Evolutionary conservation across 1,284 basidiomycete species (phyloP), one percentile per base, ranked within the genome.

Genomic region (Leccinum subrobustum): DNA sequence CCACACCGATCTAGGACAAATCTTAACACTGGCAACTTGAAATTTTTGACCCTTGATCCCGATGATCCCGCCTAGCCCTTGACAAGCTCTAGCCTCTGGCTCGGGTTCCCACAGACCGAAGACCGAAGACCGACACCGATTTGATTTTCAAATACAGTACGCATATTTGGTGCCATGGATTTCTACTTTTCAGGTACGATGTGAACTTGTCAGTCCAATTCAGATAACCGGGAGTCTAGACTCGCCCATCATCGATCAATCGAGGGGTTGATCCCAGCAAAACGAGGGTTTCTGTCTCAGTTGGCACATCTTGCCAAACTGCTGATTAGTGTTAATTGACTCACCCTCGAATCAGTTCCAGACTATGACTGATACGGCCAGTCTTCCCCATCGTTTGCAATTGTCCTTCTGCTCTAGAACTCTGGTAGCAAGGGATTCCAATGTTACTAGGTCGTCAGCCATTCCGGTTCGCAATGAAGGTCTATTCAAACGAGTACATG

Each of bases 81-180:
- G 52, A 60, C 57, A 52, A 31, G 63, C 14, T 61, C 63, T 29
- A 11, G 54, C 33, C 14, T 61, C 59, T 20, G 1, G 54, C 33
- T 48, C 37, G 42, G 37, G 62, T 29, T 44, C 33, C 33, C 51
- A 18, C 27, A 56, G 51, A 31, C 31, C 42, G 16, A 57, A 33
- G 48, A 33, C 48, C 39, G 31, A 52, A 35, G 33, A 35, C 35
- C 35, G 14, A 37, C 11, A 9, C 54, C 48, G 23, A 37, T 44
- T 20, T n/a, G 39, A 70, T 70, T 67, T 67, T 51, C 64, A 68
- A 69, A 68, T 68, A n/a, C 0, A 69, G 66, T 68, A 6, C 0
- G n/a, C 23, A 7, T 33, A 7, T 57, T 33, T 27, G 20, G 50
- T 39, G 23, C n/a, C 29, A 52, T 54, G 42, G 4, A n/a, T 23